Evolutionary conservation across 1,284 basidiomycete species (phyloP).

Genomic region (Melampsora larici-populina): DNA sequence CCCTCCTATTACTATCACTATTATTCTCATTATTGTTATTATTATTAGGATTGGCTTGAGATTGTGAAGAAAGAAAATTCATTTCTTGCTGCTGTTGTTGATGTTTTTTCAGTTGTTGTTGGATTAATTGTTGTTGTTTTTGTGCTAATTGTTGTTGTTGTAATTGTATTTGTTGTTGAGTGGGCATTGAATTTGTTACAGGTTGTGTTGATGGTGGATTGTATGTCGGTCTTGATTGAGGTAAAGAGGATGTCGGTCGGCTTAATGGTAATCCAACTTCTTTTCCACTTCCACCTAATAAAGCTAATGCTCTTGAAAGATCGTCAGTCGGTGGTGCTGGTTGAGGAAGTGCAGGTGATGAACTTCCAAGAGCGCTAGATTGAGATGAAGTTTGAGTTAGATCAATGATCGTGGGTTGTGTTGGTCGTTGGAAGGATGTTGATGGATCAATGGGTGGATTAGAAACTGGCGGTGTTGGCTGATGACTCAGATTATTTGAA

Average conservation of each 20-base stretch:
- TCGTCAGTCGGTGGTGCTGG: constrained; percentile 17
- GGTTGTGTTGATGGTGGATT: background rate
- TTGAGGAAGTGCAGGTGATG: constrained; percentile 1
- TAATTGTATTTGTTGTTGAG: background rate
- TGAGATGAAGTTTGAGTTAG: constrained; percentile 2
- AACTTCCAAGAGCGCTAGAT: background rate
- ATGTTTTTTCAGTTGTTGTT: constrained; percentile 6
- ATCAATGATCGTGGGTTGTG: background rate
- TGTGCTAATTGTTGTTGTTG: constrained; percentile 1
- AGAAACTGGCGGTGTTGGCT: background rate
- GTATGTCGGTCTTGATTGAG: constrained; percentile 2
- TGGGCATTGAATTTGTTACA: background rate
- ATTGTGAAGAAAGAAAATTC: background rate
- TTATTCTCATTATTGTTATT: background rate
- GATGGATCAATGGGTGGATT: background rate
- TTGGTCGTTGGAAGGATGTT: background rate
- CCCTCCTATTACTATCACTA: background rate
- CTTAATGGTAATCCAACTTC: background rate
- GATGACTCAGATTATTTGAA: background rate
- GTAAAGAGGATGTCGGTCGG: constrained; percentile 9
- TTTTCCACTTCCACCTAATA: constrained; percentile 2
- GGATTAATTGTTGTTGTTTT: constrained; percentile 25
- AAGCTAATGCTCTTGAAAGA: constrained; percentile 16
- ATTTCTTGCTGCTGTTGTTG: constrained; percentile 31
- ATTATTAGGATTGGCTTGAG: background rate